A percentile compares a stretch with the other conserved stretches of the same genome.
phyloP scores from a whole-genome alignment of 208 protist species.

The Porcisia deanei region DNA sequence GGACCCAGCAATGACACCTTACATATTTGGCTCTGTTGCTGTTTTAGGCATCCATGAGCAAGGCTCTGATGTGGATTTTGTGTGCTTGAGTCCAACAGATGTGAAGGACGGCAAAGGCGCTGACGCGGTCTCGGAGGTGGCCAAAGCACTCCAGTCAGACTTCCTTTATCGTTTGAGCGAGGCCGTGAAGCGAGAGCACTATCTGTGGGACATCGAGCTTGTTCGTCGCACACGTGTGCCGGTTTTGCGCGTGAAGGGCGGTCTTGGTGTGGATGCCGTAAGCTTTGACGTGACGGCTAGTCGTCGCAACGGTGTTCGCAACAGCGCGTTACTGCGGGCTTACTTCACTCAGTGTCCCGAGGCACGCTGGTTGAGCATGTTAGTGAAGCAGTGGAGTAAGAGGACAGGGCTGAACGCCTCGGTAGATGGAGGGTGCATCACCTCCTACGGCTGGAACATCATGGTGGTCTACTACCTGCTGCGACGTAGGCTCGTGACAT shows the following conservation, averaged over 20 bases:
- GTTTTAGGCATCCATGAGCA: slow-evolving; percentile 73
- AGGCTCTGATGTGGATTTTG: slow-evolving; percentile 83
- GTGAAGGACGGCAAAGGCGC: slow-evolving; percentile 50
- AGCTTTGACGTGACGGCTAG: slow-evolving; percentile 84
- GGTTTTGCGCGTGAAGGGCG: slow-evolving; percentile 63
- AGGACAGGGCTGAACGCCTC: slow-evolving; percentile 67
- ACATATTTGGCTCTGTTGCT: slow-evolving; percentile 82
- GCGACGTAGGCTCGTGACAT: slow-evolving; percentile 46
- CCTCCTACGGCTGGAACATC: slow-evolving; percentile 89
- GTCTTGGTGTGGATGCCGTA: slow-evolving; percentile 17
- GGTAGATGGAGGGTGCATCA: slow-evolving; percentile 71
- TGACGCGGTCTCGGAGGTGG: slow-evolving; percentile 67
- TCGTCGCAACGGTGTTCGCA: slow-evolving; percentile 86
- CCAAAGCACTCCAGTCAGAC: slow-evolving; percentile 64
- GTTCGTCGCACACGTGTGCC: slow-evolving; percentile 87
- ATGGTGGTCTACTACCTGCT: slow-evolving; percentile 88
- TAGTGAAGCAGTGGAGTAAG: slow-evolving; percentile 90
- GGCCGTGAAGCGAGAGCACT: slow-evolving; percentile 30
- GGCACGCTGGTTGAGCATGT: slow-evolving; percentile 74
- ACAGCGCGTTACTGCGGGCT: slow-evolving; percentile 71
- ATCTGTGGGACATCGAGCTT: slow-evolving; percentile 64
- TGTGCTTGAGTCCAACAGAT: slow-evolving; percentile 46
- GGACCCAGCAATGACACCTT: slow-evolving; percentile 55
- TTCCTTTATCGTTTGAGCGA: slow-evolving; percentile 46
- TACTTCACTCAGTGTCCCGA: slow-evolving; percentile 75